Evolutionary conservation across 2,329 filamentous ascomycete species (phyloP).

Genomic region (Penicillium sp.): DNA sequence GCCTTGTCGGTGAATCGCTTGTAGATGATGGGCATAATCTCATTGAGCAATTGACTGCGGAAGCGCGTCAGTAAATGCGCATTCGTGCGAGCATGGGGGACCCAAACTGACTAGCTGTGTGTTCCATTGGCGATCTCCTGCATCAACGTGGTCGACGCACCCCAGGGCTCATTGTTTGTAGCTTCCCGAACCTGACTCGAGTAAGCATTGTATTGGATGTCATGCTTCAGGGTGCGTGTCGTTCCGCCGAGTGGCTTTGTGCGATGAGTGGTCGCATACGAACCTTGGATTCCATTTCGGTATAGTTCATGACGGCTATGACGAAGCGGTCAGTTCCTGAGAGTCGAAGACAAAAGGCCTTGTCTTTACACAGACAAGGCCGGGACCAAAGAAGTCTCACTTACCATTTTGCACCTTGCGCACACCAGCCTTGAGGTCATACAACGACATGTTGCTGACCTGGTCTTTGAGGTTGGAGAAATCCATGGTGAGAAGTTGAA

Average conservation of each 20-base stretch:
- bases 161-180: slow-evolving; percentile 99
- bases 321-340: slow-evolving; percentile 20
- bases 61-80: slow-evolving; percentile 13
- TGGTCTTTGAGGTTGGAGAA: slow-evolving; percentile 80
- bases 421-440: slow-evolving; percentile 92
- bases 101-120: slow-evolving; percentile 82
- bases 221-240: neutral
- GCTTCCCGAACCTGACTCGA: slow-evolving; percentile 80
- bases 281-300: slow-evolving; percentile 80
- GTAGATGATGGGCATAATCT: slow-evolving; percentile 99
- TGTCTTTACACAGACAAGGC: neutral
- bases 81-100: neutral
- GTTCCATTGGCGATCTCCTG: slow-evolving; percentile 96
- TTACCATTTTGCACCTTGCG: slow-evolving; percentile 96
- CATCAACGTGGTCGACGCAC: slow-evolving; percentile 79
- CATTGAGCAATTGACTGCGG: slow-evolving; percentile 85
- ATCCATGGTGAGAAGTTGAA: slow-evolving; percentile 65
- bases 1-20: slow-evolving; percentile 98
- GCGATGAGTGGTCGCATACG: slow-evolving; percentile 22
- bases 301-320: slow-evolving; percentile 95
- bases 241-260: neutral
- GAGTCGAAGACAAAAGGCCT: slow-evolving; percentile 2
- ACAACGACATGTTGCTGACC: slow-evolving; percentile 88
- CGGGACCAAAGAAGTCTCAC: slow-evolving; percentile 22
- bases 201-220: slow-evolving; percentile 20